Base-by-base conservation (phyloP, 2,329 filamentous ascomycete genomes). In the Diaporthe citriasiana region DNA sequence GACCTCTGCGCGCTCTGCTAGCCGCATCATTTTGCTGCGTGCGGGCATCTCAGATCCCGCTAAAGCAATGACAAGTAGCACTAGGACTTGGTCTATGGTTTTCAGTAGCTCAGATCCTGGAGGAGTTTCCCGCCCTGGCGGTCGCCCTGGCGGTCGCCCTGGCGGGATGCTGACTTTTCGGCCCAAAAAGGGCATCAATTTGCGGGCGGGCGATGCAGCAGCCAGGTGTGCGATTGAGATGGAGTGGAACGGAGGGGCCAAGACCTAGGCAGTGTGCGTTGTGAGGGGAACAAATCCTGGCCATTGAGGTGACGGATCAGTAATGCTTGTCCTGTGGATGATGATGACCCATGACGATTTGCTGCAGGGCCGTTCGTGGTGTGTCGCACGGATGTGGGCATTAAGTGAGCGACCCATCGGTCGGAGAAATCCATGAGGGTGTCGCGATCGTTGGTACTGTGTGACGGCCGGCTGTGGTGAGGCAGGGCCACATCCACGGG, bases 181-280 rank as follows among this genome's bases (percentile, higher is more conserved):
- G 63, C 45, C 63, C 19, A 40, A 40, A 17, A 33, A 40, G 63
- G 63, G 63, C 63, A 68, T 33, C 47, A 68, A 68, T 68, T 68
- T 68, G 63, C 63, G 63, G 45, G 45, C 63, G 63, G 63, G 63
- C 45, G 45, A 53, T 38, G 33, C 45, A 53, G 33, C 33, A 19
- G 30, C 60, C 35, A 35, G 30, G 45, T 66, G 30, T 33, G 60
- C 13, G 63, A 51, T 27, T 25, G n/a, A 40, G 63, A 50, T 12
- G 9, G 47, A 27, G 47, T 40, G 63, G 47, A 38, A 50, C 27
- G 45, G 30, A 38, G 60, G 33, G 12, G 30, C 63, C 63, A 51
- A 51, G 63, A 47, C 15, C 45, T 19, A 35, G 33, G 63, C 19
- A 30, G 47, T 50, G 47, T 40, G 47, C 25, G 47, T 30, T 15